A percentile compares a stretch with the other conserved stretches of the same genome.
Conservation (phyloP, 371 early-diverging fungal genomes). For the Syncephalastrum sp. region DNA sequence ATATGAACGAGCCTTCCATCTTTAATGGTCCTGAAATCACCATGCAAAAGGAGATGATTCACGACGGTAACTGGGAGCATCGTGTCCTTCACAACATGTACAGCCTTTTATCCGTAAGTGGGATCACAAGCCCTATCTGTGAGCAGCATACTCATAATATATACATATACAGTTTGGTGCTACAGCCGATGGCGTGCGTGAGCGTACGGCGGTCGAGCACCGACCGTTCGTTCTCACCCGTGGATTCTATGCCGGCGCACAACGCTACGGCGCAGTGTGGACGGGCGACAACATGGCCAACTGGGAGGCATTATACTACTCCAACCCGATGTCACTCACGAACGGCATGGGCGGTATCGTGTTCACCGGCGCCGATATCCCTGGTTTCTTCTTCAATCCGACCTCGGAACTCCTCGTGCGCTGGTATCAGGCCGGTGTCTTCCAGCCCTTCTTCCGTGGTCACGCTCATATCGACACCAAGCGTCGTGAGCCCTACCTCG, state of each 20-base stretch:
- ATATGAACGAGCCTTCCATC: slow-evolving; percentile 94
- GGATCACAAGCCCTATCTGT: background rate
- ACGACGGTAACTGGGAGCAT: slow-evolving; percentile 77
- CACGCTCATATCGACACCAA: slow-evolving; percentile 95
- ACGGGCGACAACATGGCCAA: slow-evolving; percentile 88
- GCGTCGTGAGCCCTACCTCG: slow-evolving; percentile 95
- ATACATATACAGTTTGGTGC: slow-evolving; percentile 41
- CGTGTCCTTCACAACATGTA: slow-evolving; percentile 91
- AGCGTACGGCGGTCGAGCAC: slow-evolving; percentile 48
- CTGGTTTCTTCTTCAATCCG: slow-evolving; percentile 92
- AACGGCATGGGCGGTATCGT: slow-evolving; percentile 74
- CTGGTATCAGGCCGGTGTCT: slow-evolving; percentile 91
- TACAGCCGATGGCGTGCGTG: slow-evolving; percentile 57
- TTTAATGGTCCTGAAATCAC: slow-evolving; percentile 93
- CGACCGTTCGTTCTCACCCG: slow-evolving; percentile 89
- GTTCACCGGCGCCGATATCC: slow-evolving; percentile 89
- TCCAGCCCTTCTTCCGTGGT: slow-evolving; percentile 92
- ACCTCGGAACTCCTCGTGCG: slow-evolving; percentile 76
- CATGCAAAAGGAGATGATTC: slow-evolving; percentile 87
- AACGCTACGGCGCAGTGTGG: slow-evolving; percentile 89
- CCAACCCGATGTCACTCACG: slow-evolving; percentile 81
- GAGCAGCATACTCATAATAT: background rate
- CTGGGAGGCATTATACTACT: slow-evolving; percentile 78
- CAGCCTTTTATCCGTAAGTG: slow-evolving; percentile 65
- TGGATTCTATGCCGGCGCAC: slow-evolving; percentile 89